These are phyloP conservation scores for Mycotypha africana DNA, from an alignment of 371 early-diverging fungal species.

Conservation along the genomic window DNA sequence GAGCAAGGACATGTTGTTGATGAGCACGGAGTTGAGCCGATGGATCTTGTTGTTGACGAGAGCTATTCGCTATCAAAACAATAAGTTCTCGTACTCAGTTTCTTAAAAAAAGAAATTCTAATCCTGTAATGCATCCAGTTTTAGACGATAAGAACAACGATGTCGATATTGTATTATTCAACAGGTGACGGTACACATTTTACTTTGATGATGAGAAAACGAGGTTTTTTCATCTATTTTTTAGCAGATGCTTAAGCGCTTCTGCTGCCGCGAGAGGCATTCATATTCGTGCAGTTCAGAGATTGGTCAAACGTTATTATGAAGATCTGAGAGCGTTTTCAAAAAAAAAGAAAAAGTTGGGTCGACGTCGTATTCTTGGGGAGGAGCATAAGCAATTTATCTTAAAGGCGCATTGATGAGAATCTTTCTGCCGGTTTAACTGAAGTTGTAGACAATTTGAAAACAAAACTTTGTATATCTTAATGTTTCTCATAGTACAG, in stretches of 20 bases:
- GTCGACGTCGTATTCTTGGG: background rate
- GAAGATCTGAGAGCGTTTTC: no score
- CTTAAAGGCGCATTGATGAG: background rate
- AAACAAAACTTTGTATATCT: slow-evolving; percentile 2
- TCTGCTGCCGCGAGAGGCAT: slow-evolving; percentile 10
- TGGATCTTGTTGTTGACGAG: slow-evolving; percentile 19
- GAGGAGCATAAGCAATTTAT: background rate
- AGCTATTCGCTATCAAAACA: no score
- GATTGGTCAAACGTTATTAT: slow-evolving; percentile 17
- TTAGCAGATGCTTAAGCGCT: slow-evolving; percentile 10
- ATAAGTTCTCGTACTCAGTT: no score
- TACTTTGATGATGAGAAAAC: slow-evolving; percentile 15
- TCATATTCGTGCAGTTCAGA: slow-evolving; percentile 13
- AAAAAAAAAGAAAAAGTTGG: no score
- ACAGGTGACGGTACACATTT: slow-evolving; percentile 13
- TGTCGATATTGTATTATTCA: slow-evolving; percentile 11
- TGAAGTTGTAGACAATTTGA: slow-evolving; percentile 6
- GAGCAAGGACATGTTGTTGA: no score
- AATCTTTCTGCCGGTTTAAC: slow-evolving; percentile 4
- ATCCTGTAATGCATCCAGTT: no score
- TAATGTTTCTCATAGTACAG: background rate
- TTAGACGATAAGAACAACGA: no score
- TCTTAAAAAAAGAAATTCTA: no score
- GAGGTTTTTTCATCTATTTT: slow-evolving; percentile 17
- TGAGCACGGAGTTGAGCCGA: slow-evolving; percentile 17